Evolutionary conservation across 2,329 filamentous ascomycete species (phyloP).

Genomic region (Colletotrichum lindemuthianum): DNA sequence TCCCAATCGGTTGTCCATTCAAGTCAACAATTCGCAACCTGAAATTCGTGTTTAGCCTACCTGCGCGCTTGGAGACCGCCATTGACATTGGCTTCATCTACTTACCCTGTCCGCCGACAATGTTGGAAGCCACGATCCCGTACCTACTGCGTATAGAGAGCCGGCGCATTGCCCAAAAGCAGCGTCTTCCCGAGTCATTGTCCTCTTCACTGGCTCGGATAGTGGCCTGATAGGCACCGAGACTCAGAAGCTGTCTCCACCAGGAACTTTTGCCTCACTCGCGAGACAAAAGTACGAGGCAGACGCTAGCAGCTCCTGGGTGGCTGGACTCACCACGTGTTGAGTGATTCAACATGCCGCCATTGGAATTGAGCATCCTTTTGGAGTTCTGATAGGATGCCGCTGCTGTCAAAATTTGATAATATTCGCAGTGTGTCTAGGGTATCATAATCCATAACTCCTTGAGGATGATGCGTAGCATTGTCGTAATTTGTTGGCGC

Average conservation of each 20-base stretch:
- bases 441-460: conserved; percentile 26
- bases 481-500: background rate
- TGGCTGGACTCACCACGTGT: too few species aligned
- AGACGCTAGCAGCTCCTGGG: background rate
- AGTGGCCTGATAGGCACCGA: conserved; percentile 5
- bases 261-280: conserved; percentile 23
- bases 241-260: conserved; percentile 19
- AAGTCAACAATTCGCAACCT: too few species aligned
- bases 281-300: conserved; percentile 21
- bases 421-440: background rate
- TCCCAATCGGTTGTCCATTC: too few species aligned
- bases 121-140: too few species aligned
- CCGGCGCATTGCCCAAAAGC: background rate
- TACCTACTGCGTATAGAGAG: background rate
- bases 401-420: background rate
- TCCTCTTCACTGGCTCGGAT: background rate
- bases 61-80: too few species aligned
- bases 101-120: too few species aligned
- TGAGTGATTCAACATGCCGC: too few species aligned
- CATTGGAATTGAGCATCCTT: too few species aligned
- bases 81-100: too few species aligned
- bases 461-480: background rate
- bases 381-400: background rate
- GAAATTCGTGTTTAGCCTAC: too few species aligned
- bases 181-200: conserved; percentile 4